Conservation (phyloP, 768 basidiomycete genomes). For the Termitomyces eurrhizus region DNA sequence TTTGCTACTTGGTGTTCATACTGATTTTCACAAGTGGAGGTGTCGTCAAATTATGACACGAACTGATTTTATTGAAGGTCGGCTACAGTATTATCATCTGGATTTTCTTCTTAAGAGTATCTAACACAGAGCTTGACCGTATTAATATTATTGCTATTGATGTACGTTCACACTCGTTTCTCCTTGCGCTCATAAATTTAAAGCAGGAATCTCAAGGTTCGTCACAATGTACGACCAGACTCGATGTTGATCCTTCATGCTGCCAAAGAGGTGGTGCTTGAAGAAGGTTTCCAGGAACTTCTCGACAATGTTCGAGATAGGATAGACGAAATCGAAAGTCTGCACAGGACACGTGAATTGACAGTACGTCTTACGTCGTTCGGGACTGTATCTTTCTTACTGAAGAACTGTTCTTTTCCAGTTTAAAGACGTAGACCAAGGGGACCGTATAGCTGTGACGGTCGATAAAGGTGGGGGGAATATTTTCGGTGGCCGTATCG, state of each 20-base stretch:
- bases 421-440: conserved; percentile 49
- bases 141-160: conserved; percentile 78
- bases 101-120: not conserved
- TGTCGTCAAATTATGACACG: conserved; percentile 83
- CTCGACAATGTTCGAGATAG: conserved; percentile 70
- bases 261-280: conserved; percentile 64
- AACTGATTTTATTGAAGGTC: conserved; percentile 77
- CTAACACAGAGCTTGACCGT: conserved; percentile 52
- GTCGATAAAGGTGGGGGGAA: conserved; percentile 53
- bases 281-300: conserved; percentile 77
- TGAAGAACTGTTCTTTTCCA: conserved; percentile 21
- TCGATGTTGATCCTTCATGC: conserved; percentile 74
- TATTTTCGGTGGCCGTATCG: conserved; percentile 10
- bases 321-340: conserved; percentile 83
- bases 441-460: conserved; percentile 45
- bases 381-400: not conserved
- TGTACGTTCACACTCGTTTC: conserved; percentile 32
- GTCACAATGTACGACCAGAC: conserved; percentile 77
- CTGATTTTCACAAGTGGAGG: conserved; percentile 40
- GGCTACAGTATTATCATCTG: conserved; percentile 14
- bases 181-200: not conserved
- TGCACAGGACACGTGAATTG: conserved; percentile 74
- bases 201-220: conserved; percentile 36
- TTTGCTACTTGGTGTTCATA: conserved; percentile 1
- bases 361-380: conserved; percentile 40